Base-by-base conservation (phyloP, 352 stramenopile genomes). In the Phytophthora parvispora region DNA sequence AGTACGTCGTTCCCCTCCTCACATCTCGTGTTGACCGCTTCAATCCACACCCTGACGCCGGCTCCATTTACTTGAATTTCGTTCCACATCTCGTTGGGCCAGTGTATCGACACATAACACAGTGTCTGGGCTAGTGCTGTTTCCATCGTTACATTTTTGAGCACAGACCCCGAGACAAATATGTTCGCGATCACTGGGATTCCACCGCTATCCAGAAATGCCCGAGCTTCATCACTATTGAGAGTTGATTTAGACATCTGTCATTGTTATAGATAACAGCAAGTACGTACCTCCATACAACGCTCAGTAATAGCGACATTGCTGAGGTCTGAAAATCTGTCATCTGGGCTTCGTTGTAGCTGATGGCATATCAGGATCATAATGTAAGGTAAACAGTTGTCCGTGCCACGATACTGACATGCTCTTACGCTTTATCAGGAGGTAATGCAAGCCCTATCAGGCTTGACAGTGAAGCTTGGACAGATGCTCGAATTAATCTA, bases 241-340 rank as follows among this genome's bases (percentile, higher is more conserved):
- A n/a, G n/a, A n/a, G n/a, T n/a, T n/a, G n/a, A n/a, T n/a, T n/a
- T n/a, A n/a, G n/a, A n/a, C n/a, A n/a, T n/a, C n/a, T n/a, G n/a
- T n/a, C n/a, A n/a, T n/a, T n/a, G n/a, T n/a, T n/a, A n/a, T n/a
- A n/a, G n/a, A n/a, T n/a, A n/a, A n/a, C n/a, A n/a, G n/a, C 20
- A 13, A 15, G 20, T 12, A 57, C 63, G 20, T 40, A 80, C 72
- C 54, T 80, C 72, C 68, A 74, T 22, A 74, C 40, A 18, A 74
- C 68, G 10, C 51, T 60, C n/a, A 80, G 55, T 20, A 69, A 58
- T 32, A 80, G 53, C 57, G 64, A 72, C 54, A 72, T 58, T 16
- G 61, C 32, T 48, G 34, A 50, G 25, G 16, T 57, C 42, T 69
- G 72, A 57, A 72, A 57, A 18, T 16, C 22, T 34, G 8, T 20